Percentiles rank a stretch among this genome's conserved stretches.
Conservation (phyloP, 2,329 filamentous ascomycete species). For the Acephala macrosclerotiorum region DNA sequence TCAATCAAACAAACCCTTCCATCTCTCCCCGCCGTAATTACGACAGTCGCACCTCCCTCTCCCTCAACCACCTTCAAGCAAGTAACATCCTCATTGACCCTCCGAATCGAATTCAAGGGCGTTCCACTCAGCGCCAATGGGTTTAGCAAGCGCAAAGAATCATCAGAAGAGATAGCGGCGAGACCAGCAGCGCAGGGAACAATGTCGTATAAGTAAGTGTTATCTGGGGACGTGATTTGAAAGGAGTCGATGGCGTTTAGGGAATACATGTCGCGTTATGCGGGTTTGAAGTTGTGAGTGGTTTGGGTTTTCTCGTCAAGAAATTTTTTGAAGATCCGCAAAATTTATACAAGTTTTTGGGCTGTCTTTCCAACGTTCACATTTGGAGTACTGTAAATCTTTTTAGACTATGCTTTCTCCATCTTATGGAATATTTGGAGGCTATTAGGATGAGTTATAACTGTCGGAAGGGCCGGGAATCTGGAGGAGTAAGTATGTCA, state of each 20-base stretch:
- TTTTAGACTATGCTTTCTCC: no score
- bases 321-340: neutral
- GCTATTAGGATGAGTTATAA: no score
- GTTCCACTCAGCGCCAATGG: conserved; percentile 58
- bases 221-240: conserved; percentile 37
- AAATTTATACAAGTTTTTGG: neutral
- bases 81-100: conserved; percentile 64
- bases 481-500: no score
- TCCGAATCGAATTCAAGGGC: conserved; percentile 56
- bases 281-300: neutral
- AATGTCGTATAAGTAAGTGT: conserved; percentile 54
- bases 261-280: conserved; percentile 41
- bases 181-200: conserved; percentile 40
- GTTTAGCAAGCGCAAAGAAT: conserved; percentile 72
- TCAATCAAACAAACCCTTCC: conserved; percentile 74
- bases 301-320: conserved; percentile 9
- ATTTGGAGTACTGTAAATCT: neutral
- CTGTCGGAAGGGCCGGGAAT: no score
- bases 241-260: conserved; percentile 37
- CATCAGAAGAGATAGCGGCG: conserved; percentile 70
- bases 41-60: conserved; percentile 52
- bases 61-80: conserved; percentile 64
- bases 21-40: conserved; percentile 75
- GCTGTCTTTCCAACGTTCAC: neutral
- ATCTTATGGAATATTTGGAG: no score